Conservation (phyloP, 2,329 filamentous ascomycete species). For the Colletotrichum falcatum region DNA sequence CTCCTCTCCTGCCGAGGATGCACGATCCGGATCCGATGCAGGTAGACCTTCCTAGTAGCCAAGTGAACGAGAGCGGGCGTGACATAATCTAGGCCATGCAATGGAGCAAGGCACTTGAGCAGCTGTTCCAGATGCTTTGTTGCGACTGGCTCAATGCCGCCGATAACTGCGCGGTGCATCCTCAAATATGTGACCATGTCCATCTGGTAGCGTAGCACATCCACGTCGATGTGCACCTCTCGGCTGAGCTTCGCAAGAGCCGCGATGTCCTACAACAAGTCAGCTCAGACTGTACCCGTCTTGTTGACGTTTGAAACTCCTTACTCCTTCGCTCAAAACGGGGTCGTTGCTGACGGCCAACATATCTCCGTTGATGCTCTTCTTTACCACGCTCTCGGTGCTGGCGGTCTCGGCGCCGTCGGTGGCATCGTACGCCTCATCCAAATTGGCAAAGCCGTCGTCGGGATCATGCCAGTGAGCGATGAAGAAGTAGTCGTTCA, state of each 20-base stretch:
- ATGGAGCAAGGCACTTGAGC: conserved; percentile 78
- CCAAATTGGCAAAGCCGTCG: conserved; percentile 80
- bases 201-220: conserved; percentile 86
- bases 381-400: conserved; percentile 60
- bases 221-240: conserved; percentile 75
- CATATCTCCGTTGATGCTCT: conserved; percentile 41
- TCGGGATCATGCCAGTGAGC: conserved; percentile 84
- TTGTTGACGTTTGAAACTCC: conserved; percentile 34
- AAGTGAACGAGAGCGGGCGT: conserved; percentile 87
- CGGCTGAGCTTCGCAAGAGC: conserved; percentile 69
- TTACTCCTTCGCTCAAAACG: conserved; percentile 59
- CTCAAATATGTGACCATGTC: conserved; percentile 90
- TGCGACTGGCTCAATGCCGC: conserved; percentile 81
- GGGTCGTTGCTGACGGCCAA: conserved; percentile 43
- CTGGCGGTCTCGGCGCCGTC: conserved; percentile 51
- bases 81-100: conserved; percentile 84
- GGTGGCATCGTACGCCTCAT: conserved; percentile 64
- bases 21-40: conserved; percentile 83
- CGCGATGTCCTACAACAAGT: conserved; percentile 62
- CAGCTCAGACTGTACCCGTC: conserved; percentile 25
- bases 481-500: conserved; percentile 88
- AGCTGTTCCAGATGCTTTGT: conserved; percentile 82
- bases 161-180: conserved; percentile 84
- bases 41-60: conserved; percentile 87
- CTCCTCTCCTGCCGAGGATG: conserved; percentile 81